Evolutionary conservation across 345 rosid species (phyloP), one percentile per base, ranked within the genome.

Genomic region (Hevea brasiliensis): DNA sequence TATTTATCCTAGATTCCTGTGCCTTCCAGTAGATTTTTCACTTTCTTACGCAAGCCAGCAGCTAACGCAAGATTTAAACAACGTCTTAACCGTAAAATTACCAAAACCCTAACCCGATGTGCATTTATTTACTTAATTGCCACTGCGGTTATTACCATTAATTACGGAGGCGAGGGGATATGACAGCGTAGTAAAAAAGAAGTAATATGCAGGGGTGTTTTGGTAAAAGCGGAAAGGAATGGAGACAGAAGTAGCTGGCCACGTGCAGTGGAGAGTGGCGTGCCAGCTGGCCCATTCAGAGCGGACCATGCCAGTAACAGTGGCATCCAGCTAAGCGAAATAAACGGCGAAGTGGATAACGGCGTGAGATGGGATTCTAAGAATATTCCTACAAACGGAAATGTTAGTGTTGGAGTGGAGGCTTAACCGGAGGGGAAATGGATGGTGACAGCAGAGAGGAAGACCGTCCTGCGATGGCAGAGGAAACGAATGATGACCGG

Each of bases 211-310:
- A 26, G 59, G 67, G 81, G 50, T 45, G n/a, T 0, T 24, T 10
- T 74, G 6, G 79, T 55, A 20, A 79, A 62, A 53, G 8, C 0
- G 3, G 2, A 29, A 2, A 47, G 7, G 4, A 2, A 11, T 6
- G 8, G 3, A n/a, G 80, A 70, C 80, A 80, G 74, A 41, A 15
- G 72, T 56, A 61, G 80, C 84, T 83, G 84, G 80, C 84, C 84
- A 80, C 79, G 84, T 83, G 84, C 72, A 29, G 47, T 23, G 3
- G 53, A 53, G 67, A 63, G 62, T 23, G 40, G 71, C 26, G 29
- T 81, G 81, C 84, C 86, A 81, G 81, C 82, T 81, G 84, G 82
- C 72, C 74, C 80, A 70, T 65, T 69, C 58, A 42, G 77, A 32
- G 70, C 13, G n/a, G 44, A 14, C 14, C 26, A 23, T 10, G 8